Evolutionary conservation across 768 basidiomycete species (phyloP).

Genomic region (Hemileccinum rubropunctum): DNA sequence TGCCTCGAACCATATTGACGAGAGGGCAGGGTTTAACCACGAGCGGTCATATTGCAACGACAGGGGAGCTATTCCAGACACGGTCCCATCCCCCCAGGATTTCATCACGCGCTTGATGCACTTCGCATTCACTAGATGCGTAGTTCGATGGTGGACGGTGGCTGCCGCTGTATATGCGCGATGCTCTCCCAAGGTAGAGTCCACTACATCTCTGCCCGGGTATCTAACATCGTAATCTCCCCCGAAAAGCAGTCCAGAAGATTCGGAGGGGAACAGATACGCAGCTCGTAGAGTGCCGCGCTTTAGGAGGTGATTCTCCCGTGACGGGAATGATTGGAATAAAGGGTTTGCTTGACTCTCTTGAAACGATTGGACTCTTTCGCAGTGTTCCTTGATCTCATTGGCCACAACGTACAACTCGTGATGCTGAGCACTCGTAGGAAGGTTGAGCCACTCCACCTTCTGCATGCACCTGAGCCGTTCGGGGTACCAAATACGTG

Average conservation of each 20-base stretch:
- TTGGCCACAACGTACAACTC: conserved; percentile 22
- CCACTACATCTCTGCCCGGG: conserved; percentile 6
- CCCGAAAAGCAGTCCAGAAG: not conserved
- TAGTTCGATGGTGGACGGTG: not conserved
- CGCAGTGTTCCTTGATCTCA: conserved; percentile 29
- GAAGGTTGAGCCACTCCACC: conserved; percentile 28
- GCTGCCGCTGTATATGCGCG: conserved; percentile 18
- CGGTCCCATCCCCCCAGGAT: conserved; percentile 1
- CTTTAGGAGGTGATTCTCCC: conserved; percentile 9
- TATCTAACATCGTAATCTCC: conserved; percentile 9
- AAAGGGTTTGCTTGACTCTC: not conserved
- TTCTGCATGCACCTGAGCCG: conserved; percentile 38
- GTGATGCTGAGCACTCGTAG: conserved; percentile 31
- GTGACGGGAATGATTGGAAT: conserved; percentile 7
- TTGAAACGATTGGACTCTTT: conserved; percentile 13
- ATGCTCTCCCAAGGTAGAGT: conserved; percentile 4
- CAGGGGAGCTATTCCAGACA: not conserved
- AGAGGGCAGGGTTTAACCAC: conserved; percentile 26
- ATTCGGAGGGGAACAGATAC: conserved; percentile 12
- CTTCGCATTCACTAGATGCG: not conserved
- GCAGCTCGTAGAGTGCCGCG: conserved; percentile 18
- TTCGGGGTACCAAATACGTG: conserved; percentile 37
- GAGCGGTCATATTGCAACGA: conserved; percentile 25
- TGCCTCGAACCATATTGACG: conserved; percentile 24
- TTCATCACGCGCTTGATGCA: conserved; percentile 6